phyloP scores from a whole-genome alignment of 148 eudicot genomes.

The Spergularia bocconei region DNA sequence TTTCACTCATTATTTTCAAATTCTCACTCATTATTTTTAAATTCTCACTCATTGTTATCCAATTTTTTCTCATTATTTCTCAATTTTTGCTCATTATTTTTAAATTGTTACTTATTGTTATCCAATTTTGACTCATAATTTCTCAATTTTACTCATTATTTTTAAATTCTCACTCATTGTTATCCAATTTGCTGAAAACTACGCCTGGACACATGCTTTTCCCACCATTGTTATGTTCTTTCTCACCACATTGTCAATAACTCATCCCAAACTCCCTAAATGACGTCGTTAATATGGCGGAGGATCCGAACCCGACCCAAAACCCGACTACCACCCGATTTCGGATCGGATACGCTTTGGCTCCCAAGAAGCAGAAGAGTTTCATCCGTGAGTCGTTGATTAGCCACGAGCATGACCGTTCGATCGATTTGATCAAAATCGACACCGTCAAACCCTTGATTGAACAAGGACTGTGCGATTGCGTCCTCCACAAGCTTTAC shows the following conservation, averaged over 20 bases:
- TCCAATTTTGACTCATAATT: no score
- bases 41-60: no score
- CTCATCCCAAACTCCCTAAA: background rate
- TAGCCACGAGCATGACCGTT: slow-evolving; percentile 38
- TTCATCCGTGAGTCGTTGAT: slow-evolving; percentile 53
- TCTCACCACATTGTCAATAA: slow-evolving; percentile 18
- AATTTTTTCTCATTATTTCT: no score
- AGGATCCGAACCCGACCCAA: slow-evolving; percentile 1
- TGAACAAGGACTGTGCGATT: slow-evolving; percentile 70
- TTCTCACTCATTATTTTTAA: no score
- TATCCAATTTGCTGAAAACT: no score
- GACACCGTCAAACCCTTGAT: slow-evolving; percentile 43
- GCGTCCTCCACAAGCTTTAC: slow-evolving; percentile 55
- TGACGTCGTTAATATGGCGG: slow-evolving; percentile 40
- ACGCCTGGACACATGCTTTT: no score
- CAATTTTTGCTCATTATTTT: no score
- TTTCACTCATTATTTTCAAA: no score
- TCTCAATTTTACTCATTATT: no score
- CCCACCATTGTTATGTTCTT: background rate
- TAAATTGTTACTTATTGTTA: no score
- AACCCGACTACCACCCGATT: slow-evolving; percentile 14
- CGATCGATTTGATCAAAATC: slow-evolving; percentile 50
- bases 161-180: no score
- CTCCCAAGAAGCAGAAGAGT: slow-evolving; percentile 53
- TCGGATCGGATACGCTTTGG: slow-evolving; percentile 64